Evolutionary conservation across 2,329 filamentous ascomycete species (phyloP), one percentile per base, ranked within the genome.

Genomic region (Alternaria brassicicola): DNA sequence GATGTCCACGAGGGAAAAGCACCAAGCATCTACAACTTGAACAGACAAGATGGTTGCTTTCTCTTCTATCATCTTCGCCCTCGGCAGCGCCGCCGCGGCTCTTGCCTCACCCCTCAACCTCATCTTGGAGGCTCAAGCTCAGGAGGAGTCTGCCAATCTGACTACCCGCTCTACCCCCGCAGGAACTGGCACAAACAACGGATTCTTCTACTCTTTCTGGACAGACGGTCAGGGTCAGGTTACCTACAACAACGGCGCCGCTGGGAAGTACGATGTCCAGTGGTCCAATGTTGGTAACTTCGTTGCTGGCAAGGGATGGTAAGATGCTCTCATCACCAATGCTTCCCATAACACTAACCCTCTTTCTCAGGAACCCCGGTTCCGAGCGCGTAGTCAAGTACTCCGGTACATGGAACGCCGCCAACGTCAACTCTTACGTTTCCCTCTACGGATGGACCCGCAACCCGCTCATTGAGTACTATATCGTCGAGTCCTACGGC

Each of bases 361-460:
- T 48, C n/a, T 17, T 13, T 2, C 9, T 5, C 28, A 62, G 61
- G 63, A 81, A 82, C 55, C 80, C 83, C n/a, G 84, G 84, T 45
- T 59, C 61, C 43, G 52, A 57, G 68, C 84, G 83, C 59, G 78
- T 74, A 52, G 83, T 86, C 69, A 80, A 73, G 60, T 85, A 83
- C 77, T 77, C 73, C 12, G 83, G 80, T 38, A 76, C 73, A 35
- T 85, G 80, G 77, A 77, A 69, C 55, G 70, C 58, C 2, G 78
- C 81, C 52, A 77, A 76, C 55, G 82, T 82, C 61, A 84, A 85
- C 76, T 69, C 69, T 21, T 86, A 86, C 69, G 79, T 88, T 15
- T 74, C 84, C 13, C 72, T 87, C n/a, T 87, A 87, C 67, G 85
- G 85, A 43, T 87, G 85, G 84, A 84, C 82, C 2, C 76, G 70